A percentile compares a stretch with the other conserved stretches of the same genome.
phyloP scores from a whole-genome alignment of 495 filamentous ascomycete species.

The Xylaria intraflava region DNA sequence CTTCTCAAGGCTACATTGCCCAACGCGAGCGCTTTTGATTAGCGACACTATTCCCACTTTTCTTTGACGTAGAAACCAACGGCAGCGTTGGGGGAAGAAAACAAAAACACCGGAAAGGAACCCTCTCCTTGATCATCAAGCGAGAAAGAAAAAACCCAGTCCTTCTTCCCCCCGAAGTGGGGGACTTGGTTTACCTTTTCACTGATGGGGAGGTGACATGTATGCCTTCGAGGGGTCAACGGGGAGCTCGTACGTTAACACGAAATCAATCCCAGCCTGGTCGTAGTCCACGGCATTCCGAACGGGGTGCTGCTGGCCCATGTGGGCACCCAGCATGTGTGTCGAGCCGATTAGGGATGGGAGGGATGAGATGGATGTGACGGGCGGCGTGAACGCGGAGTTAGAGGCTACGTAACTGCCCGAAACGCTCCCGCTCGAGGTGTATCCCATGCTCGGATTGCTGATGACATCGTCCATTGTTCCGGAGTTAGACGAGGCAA shows the following conservation, averaged over 20 bases:
- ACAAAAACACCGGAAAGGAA: slow-evolving; percentile 4
- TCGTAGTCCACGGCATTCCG: slow-evolving; percentile 63
- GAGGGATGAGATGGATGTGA: slow-evolving; percentile 33
- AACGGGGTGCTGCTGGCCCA: slow-evolving; percentile 31
- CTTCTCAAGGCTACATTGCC: slow-evolving; percentile 68
- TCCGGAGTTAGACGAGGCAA: slow-evolving; percentile 36
- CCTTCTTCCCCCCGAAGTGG: slow-evolving; percentile 43
- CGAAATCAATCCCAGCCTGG: slow-evolving; percentile 90
- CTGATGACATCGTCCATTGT: slow-evolving; percentile 41
- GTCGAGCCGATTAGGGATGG: slow-evolving; percentile 29
- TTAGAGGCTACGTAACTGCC: slow-evolving; percentile 43
- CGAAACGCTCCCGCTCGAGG: slow-evolving; percentile 52
- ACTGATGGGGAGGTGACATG: slow-evolving; percentile 58
- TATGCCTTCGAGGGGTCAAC: slow-evolving; percentile 52
- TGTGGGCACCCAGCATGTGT: slow-evolving; percentile 33
- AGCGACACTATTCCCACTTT: slow-evolving; percentile 21
- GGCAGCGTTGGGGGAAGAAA: not conserved
- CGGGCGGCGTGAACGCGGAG: slow-evolving; percentile 38
- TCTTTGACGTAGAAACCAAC: not conserved
- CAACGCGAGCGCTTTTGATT: slow-evolving; percentile 26
- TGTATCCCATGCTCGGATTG: slow-evolving; percentile 41
- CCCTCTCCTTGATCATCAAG: slow-evolving; percentile 21
- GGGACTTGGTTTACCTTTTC: slow-evolving; percentile 54
- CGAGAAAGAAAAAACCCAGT: slow-evolving; percentile 18
- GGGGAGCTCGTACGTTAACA: slow-evolving; percentile 73